Evolutionary conservation across 345 rosid genomes (phyloP), one percentile per base, ranked within the genome.

Genomic region (Erodium maritimum): DNA sequence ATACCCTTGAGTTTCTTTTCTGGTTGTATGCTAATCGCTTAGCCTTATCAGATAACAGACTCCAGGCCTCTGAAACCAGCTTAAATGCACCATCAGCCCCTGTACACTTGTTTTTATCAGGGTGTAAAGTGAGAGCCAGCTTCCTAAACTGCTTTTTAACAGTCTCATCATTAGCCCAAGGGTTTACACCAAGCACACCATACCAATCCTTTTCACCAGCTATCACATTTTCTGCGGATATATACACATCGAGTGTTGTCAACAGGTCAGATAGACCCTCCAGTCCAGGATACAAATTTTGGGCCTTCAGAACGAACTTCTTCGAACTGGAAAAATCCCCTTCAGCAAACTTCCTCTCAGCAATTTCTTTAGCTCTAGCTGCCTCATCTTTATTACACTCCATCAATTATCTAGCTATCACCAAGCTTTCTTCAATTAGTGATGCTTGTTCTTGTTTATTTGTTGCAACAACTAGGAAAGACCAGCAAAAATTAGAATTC

Each of bases 341-440:
- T 50, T 84, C 87, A 7, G 60, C 56, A 57, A 86, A 62, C 76
- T 91, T 91, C 67, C 79, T 82, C 71, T 80, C 98, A 48, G 98
- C 94, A 72, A 91, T 83, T 60, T 85, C 86, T 71, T 79, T 86
- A 12, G 98, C 96, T 71, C 86, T 80, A 64, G 69, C 56, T 24
- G 98, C 96, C 73, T 88, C 98, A 23, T 88, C 98, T 75, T 71
- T 86, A 59, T 88, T 91, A 74, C 98, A 91, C 66, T 91, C 98
- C 95, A 91, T 88, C 34, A 54, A 8, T 64, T 53, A n/a, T 60
- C 9, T 22, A 46, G 5, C 24, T 55, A 14, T 21, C 54, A 29
- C 54, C 62, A 12, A 42, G 21, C 51, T 63, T 34, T 7, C 59
- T 56, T 54, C 58, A 52, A 52, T 55, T 61, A 51, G 59, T 2